phyloP scores from a whole-genome alignment of 306 rosid species.

The Vigna hirtella region DNA sequence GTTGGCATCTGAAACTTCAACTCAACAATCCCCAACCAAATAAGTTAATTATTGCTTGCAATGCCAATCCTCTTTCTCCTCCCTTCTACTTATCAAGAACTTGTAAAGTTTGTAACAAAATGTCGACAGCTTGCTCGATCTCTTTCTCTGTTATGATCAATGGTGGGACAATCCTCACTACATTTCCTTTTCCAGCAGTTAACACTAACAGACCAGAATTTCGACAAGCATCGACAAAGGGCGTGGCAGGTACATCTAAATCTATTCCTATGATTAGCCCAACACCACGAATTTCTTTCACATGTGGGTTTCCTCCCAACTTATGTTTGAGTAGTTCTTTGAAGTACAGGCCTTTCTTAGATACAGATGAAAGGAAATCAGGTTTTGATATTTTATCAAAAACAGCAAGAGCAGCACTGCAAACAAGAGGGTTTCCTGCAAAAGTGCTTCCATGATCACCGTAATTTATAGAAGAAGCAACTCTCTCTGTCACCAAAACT shows the following conservation, averaged over 20 bases:
- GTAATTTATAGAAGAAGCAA: slow-evolving; percentile 72
- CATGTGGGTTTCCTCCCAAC: slow-evolving; percentile 73
- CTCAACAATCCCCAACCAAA: slow-evolving; percentile 4
- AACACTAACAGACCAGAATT: slow-evolving; percentile 71
- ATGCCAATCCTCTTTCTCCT: slow-evolving; percentile 31
- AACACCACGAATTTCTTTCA: slow-evolving; percentile 74
- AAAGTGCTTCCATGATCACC: slow-evolving; percentile 98
- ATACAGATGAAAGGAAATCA: slow-evolving; percentile 65
- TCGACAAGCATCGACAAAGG: slow-evolving; percentile 80
- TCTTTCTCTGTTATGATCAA: slow-evolving; percentile 82
- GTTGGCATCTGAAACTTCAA: not conserved
- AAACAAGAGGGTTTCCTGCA: slow-evolving; percentile 81
- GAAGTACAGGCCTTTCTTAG: slow-evolving; percentile 71
- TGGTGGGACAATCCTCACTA: slow-evolving; percentile 91
- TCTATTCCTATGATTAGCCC: slow-evolving; percentile 89
- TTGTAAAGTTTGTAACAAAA: slow-evolving; percentile 55
- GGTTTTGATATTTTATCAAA: slow-evolving; percentile 73
- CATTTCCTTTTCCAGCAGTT: slow-evolving; percentile 90
- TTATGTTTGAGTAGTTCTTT: slow-evolving; percentile 72
- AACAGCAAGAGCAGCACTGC: slow-evolving; percentile 78
- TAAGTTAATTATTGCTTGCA: not conserved
- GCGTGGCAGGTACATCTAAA: slow-evolving; percentile 69
- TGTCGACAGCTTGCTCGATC: slow-evolving; percentile 70
- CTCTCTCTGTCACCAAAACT: slow-evolving; percentile 72
- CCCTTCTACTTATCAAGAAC: slow-evolving; percentile 66